These are phyloP conservation scores for Annona squamosa DNA, from an alignment of 164 flowering plant genomes.

Conservation along the genomic window DNA sequence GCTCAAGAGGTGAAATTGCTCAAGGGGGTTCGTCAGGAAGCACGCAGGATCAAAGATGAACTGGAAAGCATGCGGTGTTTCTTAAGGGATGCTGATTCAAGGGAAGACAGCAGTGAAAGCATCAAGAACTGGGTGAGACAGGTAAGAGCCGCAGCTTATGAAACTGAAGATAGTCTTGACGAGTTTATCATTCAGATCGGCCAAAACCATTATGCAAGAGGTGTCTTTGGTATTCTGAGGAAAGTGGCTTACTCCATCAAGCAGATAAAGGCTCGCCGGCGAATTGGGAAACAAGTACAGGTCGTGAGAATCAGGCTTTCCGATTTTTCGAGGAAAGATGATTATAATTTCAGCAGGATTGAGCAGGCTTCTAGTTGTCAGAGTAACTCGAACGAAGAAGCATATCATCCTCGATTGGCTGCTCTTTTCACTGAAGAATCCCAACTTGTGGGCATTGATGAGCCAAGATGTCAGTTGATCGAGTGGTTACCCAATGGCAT, in stretches of 20 bases:
- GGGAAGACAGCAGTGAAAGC: background rate
- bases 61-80: background rate
- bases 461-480: background rate
- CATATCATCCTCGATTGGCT: background rate
- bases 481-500: constrained; percentile 21
- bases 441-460: background rate
- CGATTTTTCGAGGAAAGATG: background rate
- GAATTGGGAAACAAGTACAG: background rate
- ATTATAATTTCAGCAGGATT: background rate
- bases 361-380: background rate
- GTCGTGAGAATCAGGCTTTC: background rate
- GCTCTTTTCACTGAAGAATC: background rate
- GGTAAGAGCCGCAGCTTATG: constrained; percentile 2
- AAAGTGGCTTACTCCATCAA: background rate
- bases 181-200: background rate
- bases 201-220: background rate
- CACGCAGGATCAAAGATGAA: constrained; percentile 1
- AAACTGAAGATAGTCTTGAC: background rate
- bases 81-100: constrained; percentile 7
- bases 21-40: background rate
- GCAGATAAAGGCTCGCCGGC: background rate
- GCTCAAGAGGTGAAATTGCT: background rate
- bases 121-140: constrained; percentile 2
- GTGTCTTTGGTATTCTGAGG: background rate
- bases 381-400: background rate